Base-by-base conservation (phyloP, 1,284 basidiomycete species). In the Pseudomicrostroma phylloplanum region DNA sequence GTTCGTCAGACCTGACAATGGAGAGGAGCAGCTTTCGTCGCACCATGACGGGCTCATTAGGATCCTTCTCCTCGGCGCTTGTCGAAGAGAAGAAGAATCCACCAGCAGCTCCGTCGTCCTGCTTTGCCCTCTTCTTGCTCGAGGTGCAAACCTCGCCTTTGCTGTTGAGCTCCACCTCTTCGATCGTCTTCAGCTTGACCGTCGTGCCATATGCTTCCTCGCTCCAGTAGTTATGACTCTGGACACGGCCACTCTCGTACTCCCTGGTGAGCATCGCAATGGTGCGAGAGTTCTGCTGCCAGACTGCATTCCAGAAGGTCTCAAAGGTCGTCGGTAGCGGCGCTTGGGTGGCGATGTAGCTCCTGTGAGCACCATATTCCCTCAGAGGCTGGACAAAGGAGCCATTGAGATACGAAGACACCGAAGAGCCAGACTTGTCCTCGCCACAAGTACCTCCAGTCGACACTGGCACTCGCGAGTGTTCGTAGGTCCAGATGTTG, bases 401-500 rank as follows among this genome's bases (percentile, higher is more conserved):
- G 11, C 67, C 77, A 55, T 79, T 79, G 56, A 79, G 54, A 60
- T 79, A 79, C 40, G 72, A 71, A 6, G 69, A 70, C 7, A 70
- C 71, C 21, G 54, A 48, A 48, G 4, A n/a, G 6, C 46, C 46
- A 23, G n/a, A n/a, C 46, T 48, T 23, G n/a, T 48, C 23, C 23
- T 48, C 46, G 30, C 30, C 30, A 21, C 41, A 46, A 25, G 19
- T 21, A 23, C 9, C 23, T 7, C 15, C 43, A 6, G 43, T 25
- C 11, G 23, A 25, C 17, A 74, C 65, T 55, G 70, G 67, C 2
- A 80, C 75, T n/a, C 78, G 74, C 53, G 72, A 87, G 76, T 92
- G 90, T 74, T 96, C 92, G 73, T 93, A 96, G 0, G 92, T 92
- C 92, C 92, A 96, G 60, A 96, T 94, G 76, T 96, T 90, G 73